Percentiles rank a stretch among this genome's conserved stretches.
Conservation (phyloP, 495 filamentous ascomycete species). For the Neurospora sp. region DNA sequence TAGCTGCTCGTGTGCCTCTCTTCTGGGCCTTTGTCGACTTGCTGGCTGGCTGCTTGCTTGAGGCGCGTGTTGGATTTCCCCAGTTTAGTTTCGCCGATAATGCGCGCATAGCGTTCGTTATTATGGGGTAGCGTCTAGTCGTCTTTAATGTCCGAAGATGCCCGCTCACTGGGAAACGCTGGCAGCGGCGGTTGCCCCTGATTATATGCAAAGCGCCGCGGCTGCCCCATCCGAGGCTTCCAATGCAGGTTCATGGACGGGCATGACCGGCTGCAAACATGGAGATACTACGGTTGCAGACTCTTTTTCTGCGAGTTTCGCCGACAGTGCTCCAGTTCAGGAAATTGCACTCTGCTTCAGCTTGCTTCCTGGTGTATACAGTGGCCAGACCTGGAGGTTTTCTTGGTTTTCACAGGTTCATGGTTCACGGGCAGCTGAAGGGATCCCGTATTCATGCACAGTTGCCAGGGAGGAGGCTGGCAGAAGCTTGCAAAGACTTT, state of each 20-base stretch:
- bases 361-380: neutral
- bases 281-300: neutral
- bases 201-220: neutral
- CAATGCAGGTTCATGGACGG: neutral
- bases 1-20: neutral
- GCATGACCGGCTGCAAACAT: neutral
- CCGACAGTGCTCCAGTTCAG: neutral
- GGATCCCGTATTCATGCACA: neutral
- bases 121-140: neutral
- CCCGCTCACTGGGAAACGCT: neutral
- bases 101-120: neutral
- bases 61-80: neutral
- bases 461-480: neutral
- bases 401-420: neutral
- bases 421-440: neutral
- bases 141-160: neutral
- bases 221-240: neutral
- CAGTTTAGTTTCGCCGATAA: neutral
- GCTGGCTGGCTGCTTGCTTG: neutral
- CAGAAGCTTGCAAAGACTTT: neutral
- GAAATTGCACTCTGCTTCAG: neutral
- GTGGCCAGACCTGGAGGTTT: neutral
- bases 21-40: neutral
- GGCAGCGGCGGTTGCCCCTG: neutral
- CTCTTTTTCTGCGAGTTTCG: neutral